Percentiles rank a stretch among this genome's conserved stretches.
Evolutionary conservation across 2,329 filamentous ascomycete species (phyloP).

Genomic region (Podosphaera xanthii): DNA sequence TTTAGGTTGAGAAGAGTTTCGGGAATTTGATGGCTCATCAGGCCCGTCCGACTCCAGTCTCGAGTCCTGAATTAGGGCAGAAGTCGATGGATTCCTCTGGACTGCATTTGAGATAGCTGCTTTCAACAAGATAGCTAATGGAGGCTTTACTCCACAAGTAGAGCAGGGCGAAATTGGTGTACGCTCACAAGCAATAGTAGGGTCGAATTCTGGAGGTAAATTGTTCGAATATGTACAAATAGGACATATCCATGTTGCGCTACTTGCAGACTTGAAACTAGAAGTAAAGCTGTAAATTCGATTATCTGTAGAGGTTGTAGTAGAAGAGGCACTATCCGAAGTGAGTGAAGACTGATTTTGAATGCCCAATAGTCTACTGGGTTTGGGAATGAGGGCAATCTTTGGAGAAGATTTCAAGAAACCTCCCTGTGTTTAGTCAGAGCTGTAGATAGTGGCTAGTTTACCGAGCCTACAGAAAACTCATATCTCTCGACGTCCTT

Average conservation of each 20-base stretch:
- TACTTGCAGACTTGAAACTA: conserved; percentile 26
- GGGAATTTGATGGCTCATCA: conserved; percentile 3
- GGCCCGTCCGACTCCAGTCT: conserved; percentile 9
- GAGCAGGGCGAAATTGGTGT: conserved; percentile 71
- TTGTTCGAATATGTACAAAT: conserved; percentile 93
- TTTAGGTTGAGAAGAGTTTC: background rate
- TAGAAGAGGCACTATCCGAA: conserved; percentile 24
- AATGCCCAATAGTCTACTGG: conserved; percentile 40
- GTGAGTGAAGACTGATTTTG: conserved; percentile 28
- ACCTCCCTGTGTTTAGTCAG: conserved; percentile 35
- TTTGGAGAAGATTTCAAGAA: conserved; percentile 92
- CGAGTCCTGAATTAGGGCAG: conserved; percentile 8
- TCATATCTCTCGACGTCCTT: conserved; percentile 82
- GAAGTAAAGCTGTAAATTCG: conserved; percentile 22
- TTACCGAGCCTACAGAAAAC: conserved; percentile 41
- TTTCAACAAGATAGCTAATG: conserved; percentile 61
- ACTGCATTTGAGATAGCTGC: conserved; percentile 59
- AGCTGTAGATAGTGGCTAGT: background rate
- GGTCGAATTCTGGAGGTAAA: conserved; percentile 82
- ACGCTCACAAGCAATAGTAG: conserved; percentile 52
- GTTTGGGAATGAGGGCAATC: conserved; percentile 70
- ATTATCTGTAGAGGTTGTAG: conserved; percentile 20
- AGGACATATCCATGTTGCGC: conserved; percentile 80
- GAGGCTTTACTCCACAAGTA: conserved; percentile 83
- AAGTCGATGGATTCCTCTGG: conserved; percentile 22